Evolutionary conservation across 495 filamentous ascomycete species (phyloP).

Genomic region (Neurospora intermedia): DNA sequence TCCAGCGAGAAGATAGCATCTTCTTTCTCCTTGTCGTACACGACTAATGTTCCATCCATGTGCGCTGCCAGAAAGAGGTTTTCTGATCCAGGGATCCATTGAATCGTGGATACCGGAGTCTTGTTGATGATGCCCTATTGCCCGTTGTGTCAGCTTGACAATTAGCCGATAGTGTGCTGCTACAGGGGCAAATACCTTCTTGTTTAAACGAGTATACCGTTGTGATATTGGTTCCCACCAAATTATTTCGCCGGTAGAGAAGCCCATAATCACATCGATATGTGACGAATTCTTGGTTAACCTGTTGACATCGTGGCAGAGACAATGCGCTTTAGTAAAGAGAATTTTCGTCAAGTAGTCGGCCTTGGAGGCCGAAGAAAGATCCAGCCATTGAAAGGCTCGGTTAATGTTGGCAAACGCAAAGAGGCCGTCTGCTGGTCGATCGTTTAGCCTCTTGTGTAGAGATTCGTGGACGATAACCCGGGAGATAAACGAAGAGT

Average conservation of each 20-base stretch:
- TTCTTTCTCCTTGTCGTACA: conserved; percentile 98
- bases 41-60: conserved; percentile 84
- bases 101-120: conserved; percentile 74
- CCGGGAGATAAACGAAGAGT: conserved; percentile 89
- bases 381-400: conserved; percentile 65
- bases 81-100: conserved; percentile 91
- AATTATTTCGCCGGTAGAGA: conserved; percentile 90
- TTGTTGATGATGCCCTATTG: conserved; percentile 67
- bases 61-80: conserved; percentile 88
- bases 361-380: conserved; percentile 50
- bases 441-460: conserved; percentile 66
- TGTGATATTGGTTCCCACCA: conserved; percentile 98
- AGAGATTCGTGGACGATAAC: conserved; percentile 85
- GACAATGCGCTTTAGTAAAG: conserved; percentile 88
- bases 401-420: conserved; percentile 92
- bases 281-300: conserved; percentile 68
- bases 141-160: not conserved
- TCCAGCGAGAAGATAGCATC: conserved; percentile 55
- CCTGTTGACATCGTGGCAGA: conserved; percentile 89
- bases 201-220: conserved; percentile 91
- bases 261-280: conserved; percentile 88
- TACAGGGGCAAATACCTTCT: conserved; percentile 41
- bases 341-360: conserved; percentile 91
- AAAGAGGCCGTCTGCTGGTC: conserved; percentile 66
- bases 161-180: not conserved